Evolutionary conservation across 2,329 filamentous ascomycete genomes (phyloP).

Genomic region (Beauveria rudraprayagi): DNA sequence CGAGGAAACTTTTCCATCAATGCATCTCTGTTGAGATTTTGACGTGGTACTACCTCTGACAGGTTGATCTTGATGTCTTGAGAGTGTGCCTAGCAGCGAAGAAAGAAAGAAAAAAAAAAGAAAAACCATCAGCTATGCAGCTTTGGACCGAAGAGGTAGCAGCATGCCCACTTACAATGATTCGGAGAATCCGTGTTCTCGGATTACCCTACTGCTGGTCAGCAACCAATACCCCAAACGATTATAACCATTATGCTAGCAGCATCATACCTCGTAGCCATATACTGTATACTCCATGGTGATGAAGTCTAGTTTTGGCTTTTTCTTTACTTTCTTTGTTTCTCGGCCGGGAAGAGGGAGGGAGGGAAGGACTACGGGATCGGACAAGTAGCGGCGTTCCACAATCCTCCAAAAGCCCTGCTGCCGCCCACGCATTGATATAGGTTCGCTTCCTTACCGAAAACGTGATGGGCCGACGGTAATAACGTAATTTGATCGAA

Average conservation of each 20-base stretch:
- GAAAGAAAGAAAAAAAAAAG: no score
- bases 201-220: not conserved
- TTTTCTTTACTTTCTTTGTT: not conserved
- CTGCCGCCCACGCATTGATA: not conserved
- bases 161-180: not conserved
- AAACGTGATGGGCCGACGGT: not conserved
- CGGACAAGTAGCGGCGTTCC: not conserved
- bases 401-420: not conserved
- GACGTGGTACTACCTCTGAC: not conserved
- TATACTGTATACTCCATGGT: not conserved
- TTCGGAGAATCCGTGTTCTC: not conserved
- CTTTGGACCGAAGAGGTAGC: no score
- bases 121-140: not conserved
- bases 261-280: not conserved
- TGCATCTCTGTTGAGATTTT: not conserved
- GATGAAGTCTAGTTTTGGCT: not conserved
- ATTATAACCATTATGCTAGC: not conserved
- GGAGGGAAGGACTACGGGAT: not conserved
- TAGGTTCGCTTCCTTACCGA: not conserved
- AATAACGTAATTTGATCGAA: not conserved
- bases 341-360: not conserved
- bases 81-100: not conserved
- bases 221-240: not conserved
- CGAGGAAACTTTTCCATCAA: not conserved
- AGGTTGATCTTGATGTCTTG: constrained; percentile 1